Evolutionary conservation across 1,139 yeast genomes (phyloP).

Genomic region (Diutina catenulata): DNA sequence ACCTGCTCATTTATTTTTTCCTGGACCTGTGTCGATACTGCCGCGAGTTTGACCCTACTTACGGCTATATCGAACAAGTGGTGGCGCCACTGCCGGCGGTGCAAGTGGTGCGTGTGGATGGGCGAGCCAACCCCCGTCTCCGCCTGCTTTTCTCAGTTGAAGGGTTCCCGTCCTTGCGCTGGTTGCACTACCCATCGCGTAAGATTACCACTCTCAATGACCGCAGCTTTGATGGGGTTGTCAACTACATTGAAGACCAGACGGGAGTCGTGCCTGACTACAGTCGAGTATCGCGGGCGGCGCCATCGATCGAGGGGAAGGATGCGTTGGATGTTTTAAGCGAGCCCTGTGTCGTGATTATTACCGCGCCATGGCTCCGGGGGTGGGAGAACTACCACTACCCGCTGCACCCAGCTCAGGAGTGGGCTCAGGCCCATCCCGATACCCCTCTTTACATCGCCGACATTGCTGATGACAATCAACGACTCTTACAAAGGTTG

Average conservation of each 20-base stretch:
- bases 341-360: conserved; percentile 7
- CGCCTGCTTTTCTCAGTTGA: conserved; percentile 16
- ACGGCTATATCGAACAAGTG: background rate
- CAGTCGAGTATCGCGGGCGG: background rate
- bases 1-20: conserved; percentile 4
- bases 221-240: conserved; percentile 16
- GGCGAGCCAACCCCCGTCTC: conserved; percentile 14
- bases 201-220: conserved; percentile 15
- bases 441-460: conserved; percentile 17
- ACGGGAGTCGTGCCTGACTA: conserved; percentile 6
- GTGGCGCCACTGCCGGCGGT: conserved; percentile 9
- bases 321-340: conserved; percentile 7
- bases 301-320: background rate
- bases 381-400: conserved; percentile 23
- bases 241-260: conserved; percentile 14
- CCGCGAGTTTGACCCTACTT: conserved; percentile 4
- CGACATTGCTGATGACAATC: conserved; percentile 18
- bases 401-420: conserved; percentile 27
- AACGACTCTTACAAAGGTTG: conserved; percentile 15
- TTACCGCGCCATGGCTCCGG: conserved; percentile 7
- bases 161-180: conserved; percentile 22
- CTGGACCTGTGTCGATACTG: background rate
- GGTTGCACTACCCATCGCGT: conserved; percentile 19
- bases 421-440: conserved; percentile 13
- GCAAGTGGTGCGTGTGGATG: conserved; percentile 24